Base-by-base conservation (phyloP, 208 protist species). In the Herpetomonas tarakana region DNA sequence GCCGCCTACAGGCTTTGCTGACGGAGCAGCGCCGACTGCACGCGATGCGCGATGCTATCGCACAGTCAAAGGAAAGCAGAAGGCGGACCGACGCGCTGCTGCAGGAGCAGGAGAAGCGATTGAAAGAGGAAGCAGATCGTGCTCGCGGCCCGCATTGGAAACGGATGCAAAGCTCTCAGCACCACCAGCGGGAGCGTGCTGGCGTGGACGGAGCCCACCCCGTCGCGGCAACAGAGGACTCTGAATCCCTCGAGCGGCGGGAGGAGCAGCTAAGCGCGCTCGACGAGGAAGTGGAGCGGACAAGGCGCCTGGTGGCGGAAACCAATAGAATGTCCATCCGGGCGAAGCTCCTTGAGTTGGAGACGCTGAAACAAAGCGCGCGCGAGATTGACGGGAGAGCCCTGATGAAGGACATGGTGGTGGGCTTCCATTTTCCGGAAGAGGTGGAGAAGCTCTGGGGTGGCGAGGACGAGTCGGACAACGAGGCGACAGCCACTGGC, bases 381-480 rank as follows among this genome's bases (percentile, higher is more conserved):
- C 66, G 66, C 44, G 62, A 76, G 16, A 57, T 88, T 11, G 70
- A 91, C 62, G 54, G 61, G 0, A 61, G 71, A 12, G 46, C 35
- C 2, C 41, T 88, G n/a, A 38, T 86, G 39, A 3, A 62, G 1
- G 22, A 26, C 2, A 49, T 70, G 29, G 71, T 91, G 3, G 58
- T 62, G 18, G 14, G 41, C 2, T 89, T 93, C 52, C 19, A 52
- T 22, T 93, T 87, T 58, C 44, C 71, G 2, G 51, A 24, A 0
- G 68, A 75, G 0, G 87, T 93, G 52, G 72, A 76, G 51, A 41
- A 59, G 0, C 72, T 93, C 26, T 93, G 86, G 83, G 19, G 39
- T n/a, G 38, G 14, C 26, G 47, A 31, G 28, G 26, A n/a, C 29
- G 14, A 2, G 19, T 1, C 25, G n/a, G 38, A 21, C 27, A 54